These are phyloP conservation scores for Anthostomella pinea DNA, from an alignment of 2,329 filamentous ascomycete genomes.

Conservation along the genomic window DNA sequence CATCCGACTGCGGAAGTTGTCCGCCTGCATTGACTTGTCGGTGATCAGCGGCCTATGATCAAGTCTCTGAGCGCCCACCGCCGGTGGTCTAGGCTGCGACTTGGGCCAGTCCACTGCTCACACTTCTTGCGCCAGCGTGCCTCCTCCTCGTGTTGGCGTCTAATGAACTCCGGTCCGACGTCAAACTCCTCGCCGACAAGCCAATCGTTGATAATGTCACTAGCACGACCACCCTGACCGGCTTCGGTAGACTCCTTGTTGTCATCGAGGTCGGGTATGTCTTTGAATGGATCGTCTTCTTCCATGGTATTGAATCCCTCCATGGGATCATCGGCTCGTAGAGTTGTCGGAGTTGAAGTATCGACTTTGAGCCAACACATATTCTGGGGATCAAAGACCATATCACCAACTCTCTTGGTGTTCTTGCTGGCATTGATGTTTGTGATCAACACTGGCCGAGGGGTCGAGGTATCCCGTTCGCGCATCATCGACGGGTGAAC, in stretches of 20 bases:
- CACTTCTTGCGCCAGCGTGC: slow-evolving; percentile 86
- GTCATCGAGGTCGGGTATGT: slow-evolving; percentile 89
- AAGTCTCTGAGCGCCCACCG: slow-evolving; percentile 72
- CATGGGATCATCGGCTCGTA: slow-evolving; percentile 54
- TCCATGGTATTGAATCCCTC: slow-evolving; percentile 69
- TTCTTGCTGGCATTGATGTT: slow-evolving; percentile 83
- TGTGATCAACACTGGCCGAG: slow-evolving; percentile 79
- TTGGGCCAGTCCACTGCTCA: slow-evolving; percentile 73
- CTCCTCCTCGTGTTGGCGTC: slow-evolving; percentile 87
- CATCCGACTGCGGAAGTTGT: too few species aligned
- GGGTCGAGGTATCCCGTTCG: slow-evolving; percentile 58
- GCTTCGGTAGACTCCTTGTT: slow-evolving; percentile 48
- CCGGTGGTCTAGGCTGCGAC: slow-evolving; percentile 62
- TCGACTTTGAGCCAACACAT: slow-evolving; percentile 96
- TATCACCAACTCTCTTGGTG: slow-evolving; percentile 91
- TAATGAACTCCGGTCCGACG: slow-evolving; percentile 90
- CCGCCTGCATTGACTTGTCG: too few species aligned
- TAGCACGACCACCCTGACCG: slow-evolving; percentile 50
- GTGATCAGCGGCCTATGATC: slow-evolving; percentile 37
- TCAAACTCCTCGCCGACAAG: slow-evolving; percentile 95
- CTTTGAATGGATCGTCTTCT: slow-evolving; percentile 91
- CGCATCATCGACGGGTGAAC: slow-evolving; percentile 42
- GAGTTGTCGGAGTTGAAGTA: slow-evolving; percentile 43
- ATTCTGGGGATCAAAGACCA: slow-evolving; percentile 95
- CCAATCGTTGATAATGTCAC: slow-evolving; percentile 71